Percentiles rank a stretch among this genome's conserved stretches.
Conservation (phyloP, 108 stramenopile genomes). For the Nitzschia inconspicua region DNA sequence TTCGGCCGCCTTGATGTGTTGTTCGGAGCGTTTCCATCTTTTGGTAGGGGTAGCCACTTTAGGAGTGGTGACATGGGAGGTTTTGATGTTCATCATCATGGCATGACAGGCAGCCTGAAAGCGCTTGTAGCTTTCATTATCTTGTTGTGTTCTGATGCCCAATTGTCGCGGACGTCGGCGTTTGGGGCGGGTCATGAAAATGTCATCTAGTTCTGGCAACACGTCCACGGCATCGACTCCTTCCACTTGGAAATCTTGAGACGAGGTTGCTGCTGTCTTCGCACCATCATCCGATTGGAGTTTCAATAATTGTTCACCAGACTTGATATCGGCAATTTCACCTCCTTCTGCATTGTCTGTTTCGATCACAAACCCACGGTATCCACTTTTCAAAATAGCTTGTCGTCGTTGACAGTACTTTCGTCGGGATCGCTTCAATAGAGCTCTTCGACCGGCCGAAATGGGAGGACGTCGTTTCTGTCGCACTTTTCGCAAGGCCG, state of each 20-base stretch:
- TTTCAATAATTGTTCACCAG: no score
- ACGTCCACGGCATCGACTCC: constrained; percentile 15
- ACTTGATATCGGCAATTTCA: no score
- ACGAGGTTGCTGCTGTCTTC: no score
- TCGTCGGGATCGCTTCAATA: constrained; percentile 57
- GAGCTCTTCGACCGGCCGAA: constrained; percentile 55
- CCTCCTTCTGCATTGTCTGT: background rate
- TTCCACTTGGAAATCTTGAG: constrained; percentile 19
- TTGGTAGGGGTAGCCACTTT: constrained; percentile 41
- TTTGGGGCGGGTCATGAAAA: constrained; percentile 22
- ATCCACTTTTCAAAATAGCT: constrained; percentile 38
- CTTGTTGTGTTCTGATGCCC: background rate
- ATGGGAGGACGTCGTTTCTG: constrained; percentile 13
- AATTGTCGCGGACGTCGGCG: constrained; percentile 7
- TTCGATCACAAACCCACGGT: constrained; percentile 7
- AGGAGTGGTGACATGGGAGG: constrained; percentile 6
- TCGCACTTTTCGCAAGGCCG: background rate
- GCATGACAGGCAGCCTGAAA: constrained; percentile 79
- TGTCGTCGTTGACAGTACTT: constrained; percentile 39
- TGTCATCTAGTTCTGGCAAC: constrained; percentile 17
- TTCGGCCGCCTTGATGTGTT: constrained; percentile 17
- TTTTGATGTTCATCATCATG: constrained; percentile 54
- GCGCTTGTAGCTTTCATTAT: constrained; percentile 21
- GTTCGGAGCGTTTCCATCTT: constrained; percentile 69
- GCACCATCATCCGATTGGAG: background rate